Percentiles rank a stretch among this genome's conserved stretches.
phyloP scores from a whole-genome alignment of 192 early-diverging fungal genomes.

The Coemansia sp. region DNA sequence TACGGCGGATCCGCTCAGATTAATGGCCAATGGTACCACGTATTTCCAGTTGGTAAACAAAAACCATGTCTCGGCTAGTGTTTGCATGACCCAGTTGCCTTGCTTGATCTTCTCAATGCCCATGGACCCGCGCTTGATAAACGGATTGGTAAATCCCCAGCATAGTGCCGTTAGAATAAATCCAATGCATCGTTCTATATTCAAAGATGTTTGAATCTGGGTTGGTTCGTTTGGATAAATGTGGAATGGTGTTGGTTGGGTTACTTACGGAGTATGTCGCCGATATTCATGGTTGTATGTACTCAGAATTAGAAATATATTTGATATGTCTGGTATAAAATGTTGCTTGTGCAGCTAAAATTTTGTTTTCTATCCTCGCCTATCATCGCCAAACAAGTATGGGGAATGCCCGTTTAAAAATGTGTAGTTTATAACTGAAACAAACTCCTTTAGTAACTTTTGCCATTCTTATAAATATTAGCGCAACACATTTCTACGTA shows the following conservation, averaged over 20 bases:
- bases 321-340: too few species aligned
- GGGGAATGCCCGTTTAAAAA: too few species aligned
- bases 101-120: slow-evolving; percentile 77
- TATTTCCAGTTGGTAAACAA: slow-evolving; percentile 89
- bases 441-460: too few species aligned
- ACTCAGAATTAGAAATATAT: too few species aligned
- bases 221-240: too few species aligned
- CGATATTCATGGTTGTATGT: not conserved
- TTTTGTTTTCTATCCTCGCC: too few species aligned
- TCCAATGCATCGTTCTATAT: slow-evolving; percentile 45
- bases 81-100: slow-evolving; percentile 58
- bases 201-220: not conserved
- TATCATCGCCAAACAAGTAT: too few species aligned
- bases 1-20: slow-evolving; percentile 87
- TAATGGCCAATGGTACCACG: slow-evolving; percentile 80
- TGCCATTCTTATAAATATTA: too few species aligned
- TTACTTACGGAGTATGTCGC: slow-evolving; percentile 1
- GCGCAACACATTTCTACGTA: too few species aligned
- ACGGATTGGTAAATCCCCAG: slow-evolving; percentile 97
- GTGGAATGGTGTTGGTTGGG: too few species aligned
- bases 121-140: slow-evolving; percentile 83
- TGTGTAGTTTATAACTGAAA: too few species aligned
- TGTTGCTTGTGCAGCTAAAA: too few species aligned
- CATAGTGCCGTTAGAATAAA: slow-evolving; percentile 74
- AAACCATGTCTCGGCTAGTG: slow-evolving; percentile 66